phyloP scores from a whole-genome alignment of 73 alveolate genomes.

The Paramecium caudatum region DNA sequence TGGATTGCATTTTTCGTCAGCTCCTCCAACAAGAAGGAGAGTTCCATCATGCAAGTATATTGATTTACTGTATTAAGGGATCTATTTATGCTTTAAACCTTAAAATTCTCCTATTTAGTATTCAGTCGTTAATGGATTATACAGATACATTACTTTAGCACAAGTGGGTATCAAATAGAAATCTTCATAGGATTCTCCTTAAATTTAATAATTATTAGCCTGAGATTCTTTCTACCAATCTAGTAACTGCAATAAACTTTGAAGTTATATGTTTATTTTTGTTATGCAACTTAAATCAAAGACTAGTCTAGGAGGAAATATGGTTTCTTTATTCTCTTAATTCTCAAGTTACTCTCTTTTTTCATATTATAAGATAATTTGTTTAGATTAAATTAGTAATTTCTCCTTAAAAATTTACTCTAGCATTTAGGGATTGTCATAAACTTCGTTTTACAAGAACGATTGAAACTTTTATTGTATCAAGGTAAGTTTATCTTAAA shows the following conservation, averaged over 20 bases:
- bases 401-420: slow-evolving; percentile 14
- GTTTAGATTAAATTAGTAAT: neutral
- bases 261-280: neutral
- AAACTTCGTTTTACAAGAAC: neutral
- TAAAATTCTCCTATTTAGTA: slow-evolving; percentile 56
- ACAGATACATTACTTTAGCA: slow-evolving; percentile 39
- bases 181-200: neutral
- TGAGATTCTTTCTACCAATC: slow-evolving; percentile 25
- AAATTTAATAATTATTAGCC: neutral
- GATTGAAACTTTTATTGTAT: neutral
- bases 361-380: neutral
- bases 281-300: slow-evolving; percentile 7
- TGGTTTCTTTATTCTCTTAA: neutral
- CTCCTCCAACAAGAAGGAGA: slow-evolving; percentile 15
- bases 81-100: slow-evolving; percentile 11
- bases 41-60: neutral
- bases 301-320: slow-evolving; percentile 28
- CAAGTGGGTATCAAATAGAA: neutral
- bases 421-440: neutral
- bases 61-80: slow-evolving; percentile 2
- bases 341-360: neutral
- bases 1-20: slow-evolving; percentile 12
- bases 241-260: neutral
- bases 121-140: neutral
- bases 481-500: neutral